Evolutionary conservation across 352 stramenopile species (phyloP).

Genomic region (Phytophthora quininea): DNA sequence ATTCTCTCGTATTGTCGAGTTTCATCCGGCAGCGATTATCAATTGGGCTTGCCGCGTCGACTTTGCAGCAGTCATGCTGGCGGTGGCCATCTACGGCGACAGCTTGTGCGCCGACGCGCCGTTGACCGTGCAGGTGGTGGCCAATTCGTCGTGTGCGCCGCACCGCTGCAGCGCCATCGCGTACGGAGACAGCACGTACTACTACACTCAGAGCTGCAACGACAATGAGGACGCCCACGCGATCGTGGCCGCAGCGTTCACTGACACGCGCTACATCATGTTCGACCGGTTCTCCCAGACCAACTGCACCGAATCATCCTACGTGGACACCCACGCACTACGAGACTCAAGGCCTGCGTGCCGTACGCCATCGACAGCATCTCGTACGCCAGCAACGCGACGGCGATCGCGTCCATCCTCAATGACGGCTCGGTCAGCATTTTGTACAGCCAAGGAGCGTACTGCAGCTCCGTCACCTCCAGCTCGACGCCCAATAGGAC

Average conservation of each 20-base stretch:
- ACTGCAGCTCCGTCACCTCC: conserved; percentile 16
- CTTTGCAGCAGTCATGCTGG: neutral
- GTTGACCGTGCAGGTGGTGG: conserved; percentile 29
- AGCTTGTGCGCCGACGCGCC: conserved; percentile 16
- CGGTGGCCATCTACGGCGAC: conserved; percentile 24
- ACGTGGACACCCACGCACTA: conserved; percentile 27
- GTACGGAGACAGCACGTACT: conserved; percentile 24
- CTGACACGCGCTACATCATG: conserved; percentile 25
- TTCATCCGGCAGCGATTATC: too few species aligned
- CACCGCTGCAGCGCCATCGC: conserved; percentile 21
- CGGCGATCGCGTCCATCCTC: conserved; percentile 27
- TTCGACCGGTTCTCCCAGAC: conserved; percentile 26
- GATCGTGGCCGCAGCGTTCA: conserved; percentile 19
- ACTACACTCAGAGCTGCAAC: conserved; percentile 26
- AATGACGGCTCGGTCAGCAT: conserved; percentile 26
- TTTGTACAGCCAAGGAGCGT: conserved; percentile 17
- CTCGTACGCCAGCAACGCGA: conserved; percentile 10
- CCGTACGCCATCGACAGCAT: conserved; percentile 28
- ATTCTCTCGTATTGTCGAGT: too few species aligned
- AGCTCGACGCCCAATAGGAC: conserved; percentile 6
- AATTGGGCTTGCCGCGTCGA: too few species aligned
- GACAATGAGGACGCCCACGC: conserved; percentile 4
- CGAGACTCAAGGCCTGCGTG: conserved; percentile 26
- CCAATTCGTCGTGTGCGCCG: conserved; percentile 16
- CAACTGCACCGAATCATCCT: conserved; percentile 28